A percentile compares a stretch with the other conserved stretches of the same genome.
phyloP scores from a whole-genome alignment of 1,139 yeast genomes.

The Saccharomyces pastorianus region DNA sequence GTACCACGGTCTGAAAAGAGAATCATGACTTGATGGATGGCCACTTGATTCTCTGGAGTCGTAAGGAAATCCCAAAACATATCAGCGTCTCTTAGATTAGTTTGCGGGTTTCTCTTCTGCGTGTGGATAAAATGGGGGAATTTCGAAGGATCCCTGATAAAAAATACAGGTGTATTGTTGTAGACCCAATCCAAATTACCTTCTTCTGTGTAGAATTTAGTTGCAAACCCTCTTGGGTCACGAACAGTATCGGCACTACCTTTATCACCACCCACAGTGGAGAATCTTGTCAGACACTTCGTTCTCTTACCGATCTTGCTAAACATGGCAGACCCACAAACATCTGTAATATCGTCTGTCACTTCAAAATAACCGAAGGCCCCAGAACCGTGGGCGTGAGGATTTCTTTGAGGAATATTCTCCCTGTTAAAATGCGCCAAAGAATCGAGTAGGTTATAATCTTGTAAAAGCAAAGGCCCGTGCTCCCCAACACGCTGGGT shows the following conservation, averaged over 20 bases:
- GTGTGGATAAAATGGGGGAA: constrained; percentile 54
- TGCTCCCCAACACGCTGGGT: constrained; percentile 55
- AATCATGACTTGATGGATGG: constrained; percentile 55
- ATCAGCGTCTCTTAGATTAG: constrained; percentile 70
- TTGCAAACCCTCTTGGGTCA: constrained; percentile 54
- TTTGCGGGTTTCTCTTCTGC: constrained; percentile 71
- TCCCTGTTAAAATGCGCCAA: constrained; percentile 57
- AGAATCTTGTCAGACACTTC: constrained; percentile 42
- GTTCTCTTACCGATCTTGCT: constrained; percentile 43
- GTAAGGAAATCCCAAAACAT: constrained; percentile 67
- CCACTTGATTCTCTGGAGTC: constrained; percentile 48
- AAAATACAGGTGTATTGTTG: constrained; percentile 54
- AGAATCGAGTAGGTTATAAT: constrained; percentile 46
- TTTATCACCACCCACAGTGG: constrained; percentile 54
- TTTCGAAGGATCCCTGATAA: constrained; percentile 51
- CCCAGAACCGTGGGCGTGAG: constrained; percentile 60
- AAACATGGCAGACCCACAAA: constrained; percentile 44
- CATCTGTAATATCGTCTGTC: constrained; percentile 48
- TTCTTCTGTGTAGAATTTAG: constrained; percentile 50
- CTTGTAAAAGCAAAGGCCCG: constrained; percentile 53
- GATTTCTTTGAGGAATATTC: constrained; percentile 57
- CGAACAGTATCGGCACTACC: constrained; percentile 52
- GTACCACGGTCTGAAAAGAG: constrained; percentile 64
- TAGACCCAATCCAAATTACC: constrained; percentile 57
- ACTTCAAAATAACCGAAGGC: constrained; percentile 55